Percentiles rank a stretch among this genome's conserved stretches.
Evolutionary conservation across 2,329 filamentous ascomycete genomes (phyloP).

Genomic region (Trichoderma sp.): DNA sequence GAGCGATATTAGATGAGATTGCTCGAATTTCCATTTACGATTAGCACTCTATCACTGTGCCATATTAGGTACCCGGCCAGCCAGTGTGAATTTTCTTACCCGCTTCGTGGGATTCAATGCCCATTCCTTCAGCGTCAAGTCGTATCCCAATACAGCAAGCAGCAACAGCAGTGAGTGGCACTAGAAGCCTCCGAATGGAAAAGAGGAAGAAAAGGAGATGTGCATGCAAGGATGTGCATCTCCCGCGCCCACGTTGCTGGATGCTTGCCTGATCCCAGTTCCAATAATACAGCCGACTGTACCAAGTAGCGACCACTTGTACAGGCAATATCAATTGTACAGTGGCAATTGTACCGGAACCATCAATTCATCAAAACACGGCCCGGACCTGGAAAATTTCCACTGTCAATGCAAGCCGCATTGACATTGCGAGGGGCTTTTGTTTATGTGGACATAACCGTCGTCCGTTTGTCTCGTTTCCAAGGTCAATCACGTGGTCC

Average conservation of each 20-base stretch:
- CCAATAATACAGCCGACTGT: neutral
- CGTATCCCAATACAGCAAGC: neutral
- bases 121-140: neutral
- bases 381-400: neutral
- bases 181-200: neutral
- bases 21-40: neutral
- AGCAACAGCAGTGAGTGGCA: neutral
- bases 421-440: slow-evolving; percentile 3
- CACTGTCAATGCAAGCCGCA: neutral
- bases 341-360: neutral
- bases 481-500: slow-evolving; percentile 7
- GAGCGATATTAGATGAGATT: neutral
- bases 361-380: neutral
- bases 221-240: slow-evolving; percentile 14
- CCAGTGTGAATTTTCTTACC: neutral
- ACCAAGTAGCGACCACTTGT: neutral
- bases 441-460: neutral
- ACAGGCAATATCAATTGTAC: neutral
- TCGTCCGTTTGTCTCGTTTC: neutral
- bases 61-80: neutral
- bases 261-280: neutral
- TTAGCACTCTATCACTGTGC: neutral
- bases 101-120: neutral
- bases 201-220: neutral
- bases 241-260: slow-evolving; percentile 4